Base-by-base conservation (phyloP, 176 grass and related monocot genomes). In the Tuctoria greenei region DNA sequence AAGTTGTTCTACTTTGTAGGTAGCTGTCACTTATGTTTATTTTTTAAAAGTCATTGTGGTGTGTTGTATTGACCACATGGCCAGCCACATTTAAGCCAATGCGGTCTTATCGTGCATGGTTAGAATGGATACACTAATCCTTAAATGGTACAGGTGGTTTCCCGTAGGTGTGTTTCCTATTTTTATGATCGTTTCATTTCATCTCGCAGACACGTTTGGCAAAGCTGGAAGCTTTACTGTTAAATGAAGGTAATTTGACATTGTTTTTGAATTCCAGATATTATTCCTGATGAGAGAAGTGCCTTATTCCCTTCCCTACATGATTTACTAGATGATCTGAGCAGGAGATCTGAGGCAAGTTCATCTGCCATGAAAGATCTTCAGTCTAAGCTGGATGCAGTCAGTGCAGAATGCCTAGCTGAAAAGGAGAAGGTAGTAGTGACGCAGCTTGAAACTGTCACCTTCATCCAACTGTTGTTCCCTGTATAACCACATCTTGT, bases 341-440 rank as follows among this genome's bases (percentile, higher is more conserved):
- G 64, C 15, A 18, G 55, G 62, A 71, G 42, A 44, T 82, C 76
- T 8, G 79, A 93, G 76, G 18, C 79, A 24, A 80, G 3, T 61
- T 90, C 87, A 43, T 84, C 63, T 40, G 83, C 88, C 10, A 13
- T 57, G 75, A 86, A 84, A 81, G 87, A 90, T 78, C 79, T 93
- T 28, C 71, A 79, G 67, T 87, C 87, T 41, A 93, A 93, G 67
- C 62, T 93, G 45, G 85, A 81, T 15, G 28, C 28, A 8, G 81
- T 46, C 27, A 71, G 42, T 78, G 18, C 73, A 66, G 84, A 90
- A 31, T 83, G 69, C 61, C 31, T 81, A 28, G 59, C 84, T 69
- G 77, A 90, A 52, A 93, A 74, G 54, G 90, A 93, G 41, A 90
- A 84, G 87, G 90, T 90, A 88, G 90, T 90, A 88, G 73, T 37